These are phyloP conservation scores for Cytospora mali DNA, from an alignment of 2,329 filamentous ascomycete genomes.

Conservation along the genomic window DNA sequence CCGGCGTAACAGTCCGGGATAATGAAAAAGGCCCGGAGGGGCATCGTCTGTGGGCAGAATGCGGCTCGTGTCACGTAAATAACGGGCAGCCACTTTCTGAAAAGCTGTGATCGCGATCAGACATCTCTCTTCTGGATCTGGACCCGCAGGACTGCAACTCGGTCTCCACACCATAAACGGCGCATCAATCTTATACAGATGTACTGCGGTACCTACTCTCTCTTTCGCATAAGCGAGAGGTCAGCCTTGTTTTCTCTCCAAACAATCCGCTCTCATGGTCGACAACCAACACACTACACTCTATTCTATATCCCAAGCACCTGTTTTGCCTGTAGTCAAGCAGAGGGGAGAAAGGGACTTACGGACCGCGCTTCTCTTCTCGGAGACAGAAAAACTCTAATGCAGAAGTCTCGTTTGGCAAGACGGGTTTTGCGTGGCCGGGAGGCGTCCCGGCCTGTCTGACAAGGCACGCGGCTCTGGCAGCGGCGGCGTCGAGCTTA, in stretches of 20 bases:
- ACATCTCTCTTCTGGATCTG: background rate
- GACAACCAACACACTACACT: background rate
- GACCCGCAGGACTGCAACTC: background rate
- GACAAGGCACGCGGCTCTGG: background rate
- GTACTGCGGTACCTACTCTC: background rate
- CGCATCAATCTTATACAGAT: background rate
- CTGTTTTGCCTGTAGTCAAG: background rate
- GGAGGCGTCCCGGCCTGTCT: constrained; percentile 5
- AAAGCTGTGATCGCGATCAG: background rate
- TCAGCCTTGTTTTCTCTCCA: background rate
- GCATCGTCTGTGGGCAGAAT: constrained; percentile 21
- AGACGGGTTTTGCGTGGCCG: constrained; percentile 18
- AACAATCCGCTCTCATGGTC: background rate
- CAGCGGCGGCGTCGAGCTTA: background rate
- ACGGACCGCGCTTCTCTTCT: background rate
- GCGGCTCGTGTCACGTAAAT: constrained; percentile 14
- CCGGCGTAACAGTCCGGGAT: constrained; percentile 12
- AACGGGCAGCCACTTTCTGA: background rate
- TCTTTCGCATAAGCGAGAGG: too few species aligned
- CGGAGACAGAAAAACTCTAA: background rate
- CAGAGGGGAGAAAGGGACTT: background rate
- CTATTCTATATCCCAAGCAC: too few species aligned
- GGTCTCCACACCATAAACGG: background rate
- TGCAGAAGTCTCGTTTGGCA: constrained; percentile 13
- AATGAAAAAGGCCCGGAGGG: constrained; percentile 5